phyloP scores from a whole-genome alignment of 2,329 filamentous ascomycete genomes.

The Botrytis medusae region DNA sequence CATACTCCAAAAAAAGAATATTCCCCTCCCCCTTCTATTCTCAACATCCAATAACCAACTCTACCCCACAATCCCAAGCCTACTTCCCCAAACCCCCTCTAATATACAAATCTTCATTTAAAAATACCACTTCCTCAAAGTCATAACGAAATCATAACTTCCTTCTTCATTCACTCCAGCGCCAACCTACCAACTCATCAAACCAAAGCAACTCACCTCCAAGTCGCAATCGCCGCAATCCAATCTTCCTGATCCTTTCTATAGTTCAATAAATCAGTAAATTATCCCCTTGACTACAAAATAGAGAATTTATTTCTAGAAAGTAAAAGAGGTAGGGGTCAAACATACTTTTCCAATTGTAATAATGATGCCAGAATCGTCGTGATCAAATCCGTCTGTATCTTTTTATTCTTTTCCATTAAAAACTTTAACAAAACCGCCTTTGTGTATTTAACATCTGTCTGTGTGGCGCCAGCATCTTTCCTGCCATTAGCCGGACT shows the following conservation, averaged over 20 bases:
- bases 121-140: background rate
- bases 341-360: constrained; percentile 70
- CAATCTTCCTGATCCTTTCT: constrained; percentile 83
- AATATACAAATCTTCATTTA: background rate
- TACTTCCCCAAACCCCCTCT: background rate
- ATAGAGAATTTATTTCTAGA: background rate
- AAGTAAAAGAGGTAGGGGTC: background rate
- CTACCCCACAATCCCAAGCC: background rate
- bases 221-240: constrained; percentile 64
- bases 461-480: constrained; percentile 25
- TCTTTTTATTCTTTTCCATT: constrained; percentile 75
- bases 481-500: constrained; percentile 31
- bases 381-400: constrained; percentile 68
- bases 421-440: constrained; percentile 80
- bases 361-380: constrained; percentile 75
- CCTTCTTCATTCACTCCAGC: background rate
- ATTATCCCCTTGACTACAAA: background rate
- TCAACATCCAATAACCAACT: background rate
- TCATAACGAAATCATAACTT: background rate
- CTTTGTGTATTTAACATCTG: constrained; percentile 63
- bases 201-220: background rate
- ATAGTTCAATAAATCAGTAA: constrained; percentile 22
- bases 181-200: background rate
- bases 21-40: background rate
- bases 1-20: background rate